Conservation (phyloP, 169 alveolate genomes). For the Eimeria maxima region DNA sequence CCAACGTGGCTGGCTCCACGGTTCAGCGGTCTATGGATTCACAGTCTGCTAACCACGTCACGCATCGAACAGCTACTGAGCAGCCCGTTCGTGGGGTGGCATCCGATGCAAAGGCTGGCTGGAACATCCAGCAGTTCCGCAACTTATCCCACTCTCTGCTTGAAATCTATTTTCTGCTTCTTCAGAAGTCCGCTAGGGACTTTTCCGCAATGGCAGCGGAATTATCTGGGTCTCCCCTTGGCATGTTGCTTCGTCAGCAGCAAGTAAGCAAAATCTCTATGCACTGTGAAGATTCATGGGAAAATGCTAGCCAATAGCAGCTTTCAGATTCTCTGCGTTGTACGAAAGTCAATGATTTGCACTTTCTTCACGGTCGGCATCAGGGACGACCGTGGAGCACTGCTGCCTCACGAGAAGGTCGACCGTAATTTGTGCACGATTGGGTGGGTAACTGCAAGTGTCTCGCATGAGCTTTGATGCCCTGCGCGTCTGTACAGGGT, state of each 20-base stretch:
- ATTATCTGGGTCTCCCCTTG: constrained; percentile 43
- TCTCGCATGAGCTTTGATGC: not conserved
- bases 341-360: not conserved
- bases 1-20: not conserved
- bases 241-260: constrained; percentile 56
- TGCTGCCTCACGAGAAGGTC: not conserved
- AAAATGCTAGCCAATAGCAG: not conserved
- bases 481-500: not conserved
- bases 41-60: not conserved
- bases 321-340: not conserved
- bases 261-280: not conserved
- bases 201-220: constrained; percentile 58
- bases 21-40: not conserved
- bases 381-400: not conserved
- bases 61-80: not conserved
- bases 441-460: not conserved
- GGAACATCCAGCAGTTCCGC: constrained; percentile 48
- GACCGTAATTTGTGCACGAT: not conserved
- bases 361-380: not conserved
- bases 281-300: not conserved
- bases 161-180: constrained; percentile 31
- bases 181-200: constrained; percentile 39
- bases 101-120: constrained; percentile 20
- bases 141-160: constrained; percentile 16
- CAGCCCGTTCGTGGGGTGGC: not conserved